Evolutionary conservation across 441 rosid species (phyloP), one percentile per base, ranked within the genome.

Genomic region (Populus hybrid): DNA sequence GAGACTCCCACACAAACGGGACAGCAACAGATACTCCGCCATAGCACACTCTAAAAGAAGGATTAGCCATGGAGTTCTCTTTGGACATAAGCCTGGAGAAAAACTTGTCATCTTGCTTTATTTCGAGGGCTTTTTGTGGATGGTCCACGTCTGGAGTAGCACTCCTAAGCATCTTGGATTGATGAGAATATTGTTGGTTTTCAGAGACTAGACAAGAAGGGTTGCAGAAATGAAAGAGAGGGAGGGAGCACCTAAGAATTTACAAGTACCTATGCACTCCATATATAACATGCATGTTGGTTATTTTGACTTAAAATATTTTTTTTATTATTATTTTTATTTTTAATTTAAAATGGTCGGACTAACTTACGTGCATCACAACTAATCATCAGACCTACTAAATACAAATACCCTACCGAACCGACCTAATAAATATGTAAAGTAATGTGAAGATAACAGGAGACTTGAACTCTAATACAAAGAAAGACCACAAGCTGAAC

Each of bases 1-100:
- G 85, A 30, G 92, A 87, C 57, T 92, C 96, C 96, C 94, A 91
- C 21, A 76, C n/a, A 79, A 92, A 92, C 2, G 96, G 96, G 8
- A 92, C 86, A 12, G 90, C 81, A 35, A 87, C 88, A 1, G 87
- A 67, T 18, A 66, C 74, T 66, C 84, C 88, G 7, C 84, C 89
- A 20, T 84, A 79, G 76, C 86, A 79, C 23, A 86, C 86, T 50
- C 90, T 76, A 54, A 83, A 78, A 9, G 93, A 89, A 73, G 88
- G 84, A 69, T 85, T 77, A 4, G 83, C 79, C 57, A 78, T 34
- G 12, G 88, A 85, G 78, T 54, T 80, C 73, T 89, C 91, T 57
- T 82, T 89, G 24, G 91, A 84, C 50, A 88, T 68, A 73, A 87
- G 84, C 85, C 82, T 86, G 18, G 86, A 81, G 81, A 86, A 85